Conservation (phyloP, 768 basidiomycete species). For the Podaxis sp. region DNA sequence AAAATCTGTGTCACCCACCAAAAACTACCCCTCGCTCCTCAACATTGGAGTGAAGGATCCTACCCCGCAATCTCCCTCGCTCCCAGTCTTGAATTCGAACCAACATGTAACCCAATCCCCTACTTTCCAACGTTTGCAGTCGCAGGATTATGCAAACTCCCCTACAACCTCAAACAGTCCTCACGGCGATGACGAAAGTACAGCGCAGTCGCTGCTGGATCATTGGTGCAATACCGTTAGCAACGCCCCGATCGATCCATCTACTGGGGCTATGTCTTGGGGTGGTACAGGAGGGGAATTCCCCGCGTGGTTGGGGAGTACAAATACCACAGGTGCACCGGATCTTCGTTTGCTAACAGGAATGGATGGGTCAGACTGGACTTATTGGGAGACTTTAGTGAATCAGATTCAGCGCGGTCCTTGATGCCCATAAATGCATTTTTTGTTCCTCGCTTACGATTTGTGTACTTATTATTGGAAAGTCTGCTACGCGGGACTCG, state of each 20-base stretch:
- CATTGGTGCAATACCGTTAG: conserved; percentile 85
- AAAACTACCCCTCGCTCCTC: conserved; percentile 30
- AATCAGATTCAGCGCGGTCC: conserved; percentile 51
- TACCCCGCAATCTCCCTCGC: conserved; percentile 30
- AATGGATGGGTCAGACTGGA: conserved; percentile 69
- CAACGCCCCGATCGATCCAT: conserved; percentile 56
- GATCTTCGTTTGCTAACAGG: conserved; percentile 48
- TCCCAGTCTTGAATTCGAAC: conserved; percentile 24
- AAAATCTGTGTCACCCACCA: conserved; percentile 34
- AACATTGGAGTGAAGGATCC: conserved; percentile 18
- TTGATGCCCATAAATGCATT: conserved; percentile 17
- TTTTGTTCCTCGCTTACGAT: conserved; percentile 6
- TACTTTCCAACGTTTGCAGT: conserved; percentile 62
- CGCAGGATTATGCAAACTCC: conserved; percentile 54
- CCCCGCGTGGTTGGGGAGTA: conserved; percentile 55
- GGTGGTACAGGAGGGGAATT: conserved; percentile 59
- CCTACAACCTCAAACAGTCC: conserved; percentile 72
- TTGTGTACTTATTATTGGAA: not conserved
- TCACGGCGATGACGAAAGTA: conserved; percentile 68
- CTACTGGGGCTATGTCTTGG: conserved; percentile 57
- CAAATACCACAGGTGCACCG: conserved; percentile 38
- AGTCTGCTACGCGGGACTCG: not conserved
- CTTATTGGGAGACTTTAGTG: conserved; percentile 81
- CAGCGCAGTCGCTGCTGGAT: conserved; percentile 77
- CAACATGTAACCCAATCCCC: conserved; percentile 44